Conservation (phyloP, 2,329 filamentous ascomycete species). For the Penicillium sp. region DNA sequence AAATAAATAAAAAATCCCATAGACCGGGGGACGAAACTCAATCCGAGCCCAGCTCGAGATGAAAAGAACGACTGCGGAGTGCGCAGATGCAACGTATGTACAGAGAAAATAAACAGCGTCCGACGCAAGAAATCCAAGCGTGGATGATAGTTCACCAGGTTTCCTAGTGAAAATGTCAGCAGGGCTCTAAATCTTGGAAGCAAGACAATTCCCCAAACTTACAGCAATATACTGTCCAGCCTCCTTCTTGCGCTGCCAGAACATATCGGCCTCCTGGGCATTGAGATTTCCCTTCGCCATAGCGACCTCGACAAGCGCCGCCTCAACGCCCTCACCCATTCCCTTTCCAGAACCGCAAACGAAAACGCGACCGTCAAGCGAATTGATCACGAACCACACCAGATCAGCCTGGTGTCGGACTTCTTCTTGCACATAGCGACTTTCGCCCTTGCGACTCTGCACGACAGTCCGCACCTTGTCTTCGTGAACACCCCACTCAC, state of each 20-base stretch:
- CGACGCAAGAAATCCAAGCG: neutral
- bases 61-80: neutral
- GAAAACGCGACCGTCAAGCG: constrained; percentile 92
- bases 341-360: constrained; percentile 94
- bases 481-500: constrained; percentile 94
- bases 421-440: constrained; percentile 95
- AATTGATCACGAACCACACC: constrained; percentile 98
- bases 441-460: constrained; percentile 73
- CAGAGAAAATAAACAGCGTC: neutral
- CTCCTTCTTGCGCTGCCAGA: constrained; percentile 90
- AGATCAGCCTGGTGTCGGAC: constrained; percentile 87
- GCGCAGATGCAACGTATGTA: constrained; percentile 2
- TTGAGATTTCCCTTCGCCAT: constrained; percentile 91
- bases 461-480: constrained; percentile 81
- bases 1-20: neutral
- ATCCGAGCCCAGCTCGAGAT: neutral
- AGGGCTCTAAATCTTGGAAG: neutral
- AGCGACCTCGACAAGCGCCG: constrained; percentile 82
- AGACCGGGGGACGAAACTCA: neutral
- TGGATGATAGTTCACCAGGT: constrained; percentile 34
- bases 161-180: constrained; percentile 28
- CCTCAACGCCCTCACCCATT: constrained; percentile 96
- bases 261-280: constrained; percentile 76
- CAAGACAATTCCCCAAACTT: constrained; percentile 24
- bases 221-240: constrained; percentile 92